Evolutionary conservation across 2,329 filamentous ascomycete genomes (phyloP).

Genomic region (Tolypocladium tundrense): DNA sequence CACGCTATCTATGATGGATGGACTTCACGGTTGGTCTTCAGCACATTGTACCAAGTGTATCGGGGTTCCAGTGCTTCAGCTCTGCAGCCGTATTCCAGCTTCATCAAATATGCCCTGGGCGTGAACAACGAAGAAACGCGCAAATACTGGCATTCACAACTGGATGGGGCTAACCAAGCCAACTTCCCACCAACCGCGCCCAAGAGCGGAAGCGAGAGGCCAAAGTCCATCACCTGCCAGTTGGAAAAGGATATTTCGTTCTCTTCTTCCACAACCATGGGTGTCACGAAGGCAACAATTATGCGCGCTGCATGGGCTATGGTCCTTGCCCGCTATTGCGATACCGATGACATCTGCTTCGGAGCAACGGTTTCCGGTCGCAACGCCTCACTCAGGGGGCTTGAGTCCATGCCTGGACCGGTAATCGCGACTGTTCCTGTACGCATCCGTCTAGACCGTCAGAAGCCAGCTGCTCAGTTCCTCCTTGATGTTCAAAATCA

Average conservation of each 20-base stretch:
- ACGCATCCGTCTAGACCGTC: not conserved
- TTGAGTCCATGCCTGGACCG: not conserved
- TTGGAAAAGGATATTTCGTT: no score
- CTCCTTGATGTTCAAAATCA: not conserved
- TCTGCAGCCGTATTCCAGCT: not conserved
- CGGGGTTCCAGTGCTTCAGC: no score
- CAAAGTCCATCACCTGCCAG: no score
- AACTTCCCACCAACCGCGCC: no score
- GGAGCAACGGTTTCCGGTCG: not conserved
- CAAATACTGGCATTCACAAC: no score
- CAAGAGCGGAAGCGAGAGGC: no score
- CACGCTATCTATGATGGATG: slow-evolving; percentile 14
- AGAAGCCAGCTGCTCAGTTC: no score
- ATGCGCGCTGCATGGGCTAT: not conserved
- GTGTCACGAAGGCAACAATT: not conserved
- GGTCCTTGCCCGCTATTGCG: not conserved
- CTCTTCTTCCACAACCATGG: not conserved
- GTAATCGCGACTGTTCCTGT: not conserved
- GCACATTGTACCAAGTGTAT: not conserved
- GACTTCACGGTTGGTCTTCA: not conserved
- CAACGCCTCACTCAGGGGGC: not conserved
- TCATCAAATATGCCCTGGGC: not conserved
- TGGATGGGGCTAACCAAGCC: no score
- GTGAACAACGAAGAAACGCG: no score
- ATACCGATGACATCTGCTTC: not conserved